These are phyloP conservation scores for Musa troglodytarum DNA, from an alignment of 176 grass and related monocot genomes.

Conservation along the genomic window DNA sequence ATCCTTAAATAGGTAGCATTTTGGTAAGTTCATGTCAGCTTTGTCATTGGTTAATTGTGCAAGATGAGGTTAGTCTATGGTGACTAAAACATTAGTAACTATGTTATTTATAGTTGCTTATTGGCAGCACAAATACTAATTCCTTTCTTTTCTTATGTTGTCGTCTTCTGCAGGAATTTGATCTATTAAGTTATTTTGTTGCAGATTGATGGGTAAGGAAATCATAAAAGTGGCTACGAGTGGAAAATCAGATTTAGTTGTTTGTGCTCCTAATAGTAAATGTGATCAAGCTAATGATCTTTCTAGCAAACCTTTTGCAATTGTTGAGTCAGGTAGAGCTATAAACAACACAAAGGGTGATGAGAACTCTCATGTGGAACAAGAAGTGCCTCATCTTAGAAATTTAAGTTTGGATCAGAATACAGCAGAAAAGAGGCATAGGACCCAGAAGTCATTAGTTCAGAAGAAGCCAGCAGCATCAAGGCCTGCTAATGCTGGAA, in stretches of 20 bases:
- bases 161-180: not conserved
- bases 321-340: constrained; percentile 13
- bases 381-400: constrained; percentile 24
- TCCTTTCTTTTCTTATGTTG: not conserved
- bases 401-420: constrained; percentile 19
- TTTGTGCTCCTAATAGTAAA: not conserved
- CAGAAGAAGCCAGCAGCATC: constrained; percentile 19
- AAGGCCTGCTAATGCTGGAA: constrained; percentile 31
- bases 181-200: not conserved
- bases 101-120: not conserved
- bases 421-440: constrained; percentile 41
- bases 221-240: not conserved
- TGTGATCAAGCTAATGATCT: not conserved
- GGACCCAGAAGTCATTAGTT: constrained; percentile 38
- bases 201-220: constrained; percentile 1
- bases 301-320: not conserved
- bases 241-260: not conserved
- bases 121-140: not conserved
- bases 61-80: not conserved
- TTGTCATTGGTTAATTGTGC: not conserved
- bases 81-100: too few species aligned
- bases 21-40: not conserved
- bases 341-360: constrained; percentile 20
- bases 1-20: not conserved
- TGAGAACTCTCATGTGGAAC: constrained; percentile 27